A percentile compares a stretch with the other conserved stretches of the same genome.
Conservation (phyloP, 2,329 filamentous ascomycete species). For the Bertia moriformis region DNA sequence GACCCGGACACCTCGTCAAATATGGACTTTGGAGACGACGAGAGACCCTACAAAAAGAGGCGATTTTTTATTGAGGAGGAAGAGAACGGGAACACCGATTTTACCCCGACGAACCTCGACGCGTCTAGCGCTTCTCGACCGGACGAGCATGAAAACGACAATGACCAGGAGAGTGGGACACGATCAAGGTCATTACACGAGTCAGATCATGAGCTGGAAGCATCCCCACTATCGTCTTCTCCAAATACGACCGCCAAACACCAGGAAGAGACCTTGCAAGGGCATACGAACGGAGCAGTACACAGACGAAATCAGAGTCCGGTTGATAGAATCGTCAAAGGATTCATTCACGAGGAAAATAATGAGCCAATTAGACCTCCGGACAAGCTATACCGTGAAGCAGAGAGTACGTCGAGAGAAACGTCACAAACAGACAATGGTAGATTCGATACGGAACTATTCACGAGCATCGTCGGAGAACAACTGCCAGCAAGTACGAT, state of each 20-base stretch:
- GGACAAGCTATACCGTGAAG: no score
- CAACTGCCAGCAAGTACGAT: slow-evolving; percentile 26
- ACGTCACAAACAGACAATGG: slow-evolving; percentile 5
- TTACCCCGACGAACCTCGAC: slow-evolving; percentile 11
- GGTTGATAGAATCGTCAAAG: not conserved
- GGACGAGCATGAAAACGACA: slow-evolving; percentile 2
- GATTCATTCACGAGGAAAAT: no score
- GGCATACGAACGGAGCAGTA: not conserved
- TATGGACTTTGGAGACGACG: slow-evolving; percentile 15
- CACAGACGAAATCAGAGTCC: not conserved
- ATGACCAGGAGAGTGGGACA: slow-evolving; percentile 2
- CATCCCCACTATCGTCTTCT: not conserved
- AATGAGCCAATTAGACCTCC: no score
- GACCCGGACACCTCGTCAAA: not conserved
- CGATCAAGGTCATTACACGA: not conserved
- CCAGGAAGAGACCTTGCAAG: not conserved
- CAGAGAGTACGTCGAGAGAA: not conserved
- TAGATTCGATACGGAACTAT: slow-evolving; percentile 36
- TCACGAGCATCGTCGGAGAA: slow-evolving; percentile 42
- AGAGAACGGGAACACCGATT: slow-evolving; percentile 9
- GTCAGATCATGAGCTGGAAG: not conserved
- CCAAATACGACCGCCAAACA: not conserved
- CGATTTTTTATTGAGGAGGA: slow-evolving; percentile 45
- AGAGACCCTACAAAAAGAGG: slow-evolving; percentile 43
- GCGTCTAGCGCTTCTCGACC: slow-evolving; percentile 4